A percentile compares a stretch with the other conserved stretches of the same genome.
phyloP scores from a whole-genome alignment of 139 green algal genomes.

The Volvox africanus region DNA sequence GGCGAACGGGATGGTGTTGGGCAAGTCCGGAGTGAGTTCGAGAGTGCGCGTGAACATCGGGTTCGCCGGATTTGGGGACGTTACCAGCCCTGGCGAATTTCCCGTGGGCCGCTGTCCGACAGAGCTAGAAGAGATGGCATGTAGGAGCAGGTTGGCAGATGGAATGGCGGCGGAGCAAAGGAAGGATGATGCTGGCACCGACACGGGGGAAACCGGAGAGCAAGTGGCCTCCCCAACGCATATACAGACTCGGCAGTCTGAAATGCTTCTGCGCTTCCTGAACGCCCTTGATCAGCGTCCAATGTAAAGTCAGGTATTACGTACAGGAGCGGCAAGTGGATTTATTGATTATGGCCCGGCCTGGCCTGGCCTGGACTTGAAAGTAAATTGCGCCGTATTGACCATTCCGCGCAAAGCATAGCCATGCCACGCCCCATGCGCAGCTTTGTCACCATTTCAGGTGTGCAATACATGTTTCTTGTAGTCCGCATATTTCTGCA shows the following conservation, averaged over 20 bases:
- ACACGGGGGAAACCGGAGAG: not conserved
- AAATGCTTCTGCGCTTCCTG: conserved; percentile 28
- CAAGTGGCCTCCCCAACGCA: not conserved
- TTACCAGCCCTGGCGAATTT: too few species aligned
- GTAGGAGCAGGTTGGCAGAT: not conserved
- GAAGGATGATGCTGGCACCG: not conserved
- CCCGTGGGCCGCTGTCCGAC: not conserved
- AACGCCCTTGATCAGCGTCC: not conserved
- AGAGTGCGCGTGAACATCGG: too few species aligned
- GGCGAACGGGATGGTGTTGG: too few species aligned
- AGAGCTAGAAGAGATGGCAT: not conserved
- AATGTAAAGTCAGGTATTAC: not conserved
- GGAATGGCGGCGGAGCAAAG: not conserved
- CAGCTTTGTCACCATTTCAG: not conserved
- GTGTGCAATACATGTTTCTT: too few species aligned
- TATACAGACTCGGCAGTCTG: not conserved
- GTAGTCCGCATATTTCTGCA: too few species aligned
- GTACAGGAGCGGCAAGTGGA: too few species aligned
- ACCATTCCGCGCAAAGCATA: conserved; percentile 20
- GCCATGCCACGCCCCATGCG: not conserved
- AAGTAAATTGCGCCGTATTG: not conserved
- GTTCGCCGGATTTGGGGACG: too few species aligned
- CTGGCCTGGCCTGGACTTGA: too few species aligned
- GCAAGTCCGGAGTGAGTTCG: too few species aligned
- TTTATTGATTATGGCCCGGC: too few species aligned